Evolutionary conservation across 2,329 filamentous ascomycete genomes (phyloP), one percentile per base, ranked within the genome.

Genomic region (Cadophora sp.): DNA sequence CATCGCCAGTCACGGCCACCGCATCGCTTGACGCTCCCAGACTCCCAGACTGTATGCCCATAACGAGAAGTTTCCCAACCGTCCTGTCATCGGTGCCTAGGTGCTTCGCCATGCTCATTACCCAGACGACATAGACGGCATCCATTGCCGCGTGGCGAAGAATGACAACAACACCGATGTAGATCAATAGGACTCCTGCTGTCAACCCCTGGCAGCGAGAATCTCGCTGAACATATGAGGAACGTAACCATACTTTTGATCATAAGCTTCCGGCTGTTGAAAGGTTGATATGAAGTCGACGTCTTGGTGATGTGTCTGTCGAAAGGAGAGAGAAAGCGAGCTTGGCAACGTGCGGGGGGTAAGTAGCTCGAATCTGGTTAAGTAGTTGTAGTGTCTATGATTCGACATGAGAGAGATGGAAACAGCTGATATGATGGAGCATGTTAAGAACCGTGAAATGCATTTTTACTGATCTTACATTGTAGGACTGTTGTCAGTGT

Each of bases 31-130:
- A 56, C 3, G 22, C 19, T 7, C 31, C 53, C 59, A 58, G 27
- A 31, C 26, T 29, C 26, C 34, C 50, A 62, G 37, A 63, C 60
- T 31, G 51, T 31, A 64, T 64, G 16, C 62, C 62, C 62, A 64
- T n/a, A 11, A 46, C 50, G 4, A 64, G 48, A 26, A 67, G 62
- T 24, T 63, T 61, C 19, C 65, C 65, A 51, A 67, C 37, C 1
- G 37, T 67, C 14, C 48, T 53, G 50, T 61, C 62, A 19, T 53
- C 65, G 2, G 19, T 59, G 16, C 27, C 51, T 7, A n/a, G 19
- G n/a, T 12, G 26, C 24, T 63, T 62, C 4, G 60, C 51, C 24
- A 50, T 40, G 16, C 24, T 48, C 40, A 67, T 19, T 8, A 59
- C 31, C 65, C 65, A 67, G 1, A 16, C 51, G 5, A 67, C 5